Conservation (phyloP, 1,139 yeast genomes). For the Scheffersomyces quercinus region DNA sequence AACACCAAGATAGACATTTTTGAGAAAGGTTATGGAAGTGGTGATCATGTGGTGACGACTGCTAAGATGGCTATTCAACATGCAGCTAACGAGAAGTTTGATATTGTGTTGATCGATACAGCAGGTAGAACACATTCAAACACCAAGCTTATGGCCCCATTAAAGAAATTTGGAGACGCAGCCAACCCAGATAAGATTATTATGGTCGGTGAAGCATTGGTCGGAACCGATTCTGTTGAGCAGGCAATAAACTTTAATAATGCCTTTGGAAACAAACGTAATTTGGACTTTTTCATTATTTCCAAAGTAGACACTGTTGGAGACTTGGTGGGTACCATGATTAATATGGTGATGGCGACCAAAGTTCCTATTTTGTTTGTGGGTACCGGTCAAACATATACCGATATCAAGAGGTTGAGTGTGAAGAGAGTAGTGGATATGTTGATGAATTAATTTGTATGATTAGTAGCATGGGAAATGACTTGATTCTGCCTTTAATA, state of each 20-base stretch:
- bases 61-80: constrained; percentile 91
- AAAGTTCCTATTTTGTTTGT: constrained; percentile 93
- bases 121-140: constrained; percentile 98
- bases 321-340: constrained; percentile 94
- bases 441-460: constrained; percentile 49
- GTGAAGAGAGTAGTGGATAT: constrained; percentile 91
- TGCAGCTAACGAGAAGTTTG: constrained; percentile 64
- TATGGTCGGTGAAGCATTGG: constrained; percentile 98
- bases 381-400: constrained; percentile 96
- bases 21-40: constrained; percentile 96
- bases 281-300: constrained; percentile 86
- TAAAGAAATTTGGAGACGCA: constrained; percentile 92
- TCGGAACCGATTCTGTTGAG: constrained; percentile 95
- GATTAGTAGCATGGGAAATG: not conserved
- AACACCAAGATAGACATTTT: constrained; percentile 71
- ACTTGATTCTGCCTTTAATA: no score
- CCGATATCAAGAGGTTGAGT: constrained; percentile 89
- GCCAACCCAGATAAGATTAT: constrained; percentile 95
- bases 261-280: constrained; percentile 85
- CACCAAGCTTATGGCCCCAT: constrained; percentile 91
- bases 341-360: constrained; percentile 96
- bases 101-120: constrained; percentile 90
- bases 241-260: constrained; percentile 92
- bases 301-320: constrained; percentile 98
- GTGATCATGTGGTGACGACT: constrained; percentile 86